Base-by-base conservation (phyloP, 768 basidiomycete genomes). In the Pholiota molesta region DNA sequence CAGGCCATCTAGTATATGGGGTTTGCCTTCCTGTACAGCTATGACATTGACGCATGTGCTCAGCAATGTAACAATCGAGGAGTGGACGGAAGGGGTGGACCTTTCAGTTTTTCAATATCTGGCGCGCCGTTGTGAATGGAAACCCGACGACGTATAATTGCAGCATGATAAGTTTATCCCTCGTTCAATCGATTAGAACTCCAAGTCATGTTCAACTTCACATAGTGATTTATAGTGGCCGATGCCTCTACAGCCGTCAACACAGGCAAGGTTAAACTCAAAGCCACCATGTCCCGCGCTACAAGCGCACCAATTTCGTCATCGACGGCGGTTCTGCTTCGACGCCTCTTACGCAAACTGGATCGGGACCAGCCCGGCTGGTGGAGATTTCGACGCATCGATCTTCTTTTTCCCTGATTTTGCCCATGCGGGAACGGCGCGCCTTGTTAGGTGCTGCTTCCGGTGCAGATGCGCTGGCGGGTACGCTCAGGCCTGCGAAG, bases 1-100 rank as follows among this genome's bases (percentile, higher is more conserved):
- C n/a, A n/a, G n/a, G n/a, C n/a, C n/a, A n/a, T n/a, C 44, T 45
- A 82, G 82, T 83, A 83, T 65, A 82, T 82, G 81, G 81, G 81
- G 57, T 83, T 80, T 59, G 78, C 76, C 7, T 82, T 82, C 72
- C 70, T 83, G 19, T 77, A 79, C 61, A 71, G 74, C 54, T 83
- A 83, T 65, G 81, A 83, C 60, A 79, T 79, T 51, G 63, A 74
- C 5, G 79, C 79, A 3, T 83, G 81, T 59, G 79, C 82, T 19
- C 66, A 71, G 23, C 72, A 78, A 33, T 83, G 82, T 66, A 82
- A 80, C 57, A 71, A 69, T 14, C 77, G 81, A 28, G 77, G 73
- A 8, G 71, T 77, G 2, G 81, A 83, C 60, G 65, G 71, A 5
- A 62, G 62, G 29, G 80, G 81, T 21, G 82, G 81, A 75, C 74